A percentile compares a stretch with the other conserved stretches of the same genome.
These are phyloP conservation scores for Globisporangium cylindrosporum DNA, from an alignment of 352 stramenopile genomes.

Conservation along the genomic window DNA sequence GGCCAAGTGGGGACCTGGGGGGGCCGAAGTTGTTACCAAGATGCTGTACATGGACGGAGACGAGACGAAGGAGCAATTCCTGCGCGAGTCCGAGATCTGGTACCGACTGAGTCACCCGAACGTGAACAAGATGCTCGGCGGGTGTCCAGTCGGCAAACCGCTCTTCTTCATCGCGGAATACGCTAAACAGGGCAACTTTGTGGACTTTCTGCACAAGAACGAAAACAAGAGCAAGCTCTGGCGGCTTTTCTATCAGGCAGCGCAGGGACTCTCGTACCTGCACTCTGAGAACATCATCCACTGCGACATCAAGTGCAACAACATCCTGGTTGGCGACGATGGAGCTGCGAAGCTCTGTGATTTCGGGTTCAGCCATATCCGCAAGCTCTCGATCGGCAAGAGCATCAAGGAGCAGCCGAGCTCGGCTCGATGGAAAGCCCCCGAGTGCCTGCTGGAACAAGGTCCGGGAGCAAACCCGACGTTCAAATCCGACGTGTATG, in stretches of 20 bases:
- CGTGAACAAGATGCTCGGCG: conserved; percentile 36
- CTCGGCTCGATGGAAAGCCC: conserved; percentile 32
- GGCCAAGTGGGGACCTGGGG: conserved; percentile 20
- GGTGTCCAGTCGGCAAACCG: conserved; percentile 34
- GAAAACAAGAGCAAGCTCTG: conserved; percentile 15
- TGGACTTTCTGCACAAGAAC: background rate
- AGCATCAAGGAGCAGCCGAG: conserved; percentile 22
- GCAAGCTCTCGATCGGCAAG: conserved; percentile 21
- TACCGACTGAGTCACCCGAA: conserved; percentile 31
- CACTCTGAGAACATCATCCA: conserved; percentile 69
- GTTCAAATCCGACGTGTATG: conserved; percentile 5
- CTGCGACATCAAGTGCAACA: conserved; percentile 86
- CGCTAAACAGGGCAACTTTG: background rate
- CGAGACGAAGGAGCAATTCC: conserved; percentile 23
- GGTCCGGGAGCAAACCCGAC: background rate
- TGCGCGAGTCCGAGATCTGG: conserved; percentile 40
- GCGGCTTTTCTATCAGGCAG: conserved; percentile 30
- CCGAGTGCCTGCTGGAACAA: conserved; percentile 30
- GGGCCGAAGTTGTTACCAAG: conserved; percentile 35
- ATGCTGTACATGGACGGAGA: conserved; percentile 24
- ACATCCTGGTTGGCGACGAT: conserved; percentile 62
- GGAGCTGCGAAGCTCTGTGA: conserved; percentile 34
- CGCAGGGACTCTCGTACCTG: conserved; percentile 62
- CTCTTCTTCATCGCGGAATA: conserved; percentile 22
- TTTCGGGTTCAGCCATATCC: conserved; percentile 35